phyloP scores from a whole-genome alignment of 2,329 filamentous ascomycete genomes.

The Phaeoacremonium minimum region DNA sequence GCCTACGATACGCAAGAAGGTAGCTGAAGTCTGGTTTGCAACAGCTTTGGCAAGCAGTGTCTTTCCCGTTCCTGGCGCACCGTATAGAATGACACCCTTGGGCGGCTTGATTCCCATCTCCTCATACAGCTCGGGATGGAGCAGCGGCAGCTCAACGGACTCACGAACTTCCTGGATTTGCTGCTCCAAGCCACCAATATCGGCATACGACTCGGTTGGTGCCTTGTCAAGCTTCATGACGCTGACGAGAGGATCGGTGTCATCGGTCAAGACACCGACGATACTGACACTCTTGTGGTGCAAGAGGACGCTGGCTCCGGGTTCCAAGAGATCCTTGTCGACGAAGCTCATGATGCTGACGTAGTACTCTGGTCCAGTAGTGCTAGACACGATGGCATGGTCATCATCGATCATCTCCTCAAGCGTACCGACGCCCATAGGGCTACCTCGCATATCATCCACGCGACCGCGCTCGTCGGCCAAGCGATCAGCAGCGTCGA shows the following conservation, averaged over 20 bases:
- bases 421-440: constrained; percentile 95
- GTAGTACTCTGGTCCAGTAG: constrained; percentile 97
- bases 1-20: constrained; percentile 94
- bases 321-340: constrained; percentile 96
- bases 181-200: constrained; percentile 91
- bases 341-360: constrained; percentile 99
- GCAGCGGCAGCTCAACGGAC: constrained; percentile 88
- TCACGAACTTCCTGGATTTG: constrained; percentile 98
- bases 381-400: constrained; percentile 96
- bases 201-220: constrained; percentile 94
- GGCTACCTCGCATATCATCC: constrained; percentile 96
- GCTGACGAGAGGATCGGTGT: constrained; percentile 89
- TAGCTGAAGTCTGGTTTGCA: constrained; percentile 97
- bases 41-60: constrained; percentile 94
- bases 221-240: constrained; percentile 99
- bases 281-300: constrained; percentile 99
- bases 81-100: constrained; percentile 98
- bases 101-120: constrained; percentile 99
- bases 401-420: constrained; percentile 99
- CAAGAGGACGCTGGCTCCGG: constrained; percentile 88
- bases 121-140: constrained; percentile 96
- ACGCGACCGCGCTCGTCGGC: constrained; percentile 93
- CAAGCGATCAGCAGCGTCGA: constrained; percentile 76
- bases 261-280: constrained; percentile 93
- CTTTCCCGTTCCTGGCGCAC: constrained; percentile 94